Evolutionary conservation across 192 early-diverging fungal species (phyloP).

Genomic region (Mortierella claussenii): DNA sequence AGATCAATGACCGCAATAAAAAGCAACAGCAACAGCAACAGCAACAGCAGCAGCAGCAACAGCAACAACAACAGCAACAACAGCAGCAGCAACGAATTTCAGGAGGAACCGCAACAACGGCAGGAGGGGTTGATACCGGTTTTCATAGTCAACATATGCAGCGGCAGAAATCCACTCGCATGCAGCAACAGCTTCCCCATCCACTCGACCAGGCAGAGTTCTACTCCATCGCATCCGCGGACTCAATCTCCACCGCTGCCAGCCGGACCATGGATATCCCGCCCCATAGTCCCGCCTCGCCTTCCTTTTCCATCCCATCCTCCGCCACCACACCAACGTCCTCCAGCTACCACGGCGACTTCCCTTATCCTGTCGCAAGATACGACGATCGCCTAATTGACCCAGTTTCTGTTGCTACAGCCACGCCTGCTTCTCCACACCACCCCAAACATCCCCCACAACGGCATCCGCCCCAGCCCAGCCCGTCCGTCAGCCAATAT

Average conservation of each 20-base stretch:
- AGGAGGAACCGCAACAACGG: background rate
- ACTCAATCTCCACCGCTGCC: background rate
- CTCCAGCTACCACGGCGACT: slow-evolving; percentile 17
- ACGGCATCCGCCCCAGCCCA: slow-evolving; percentile 6
- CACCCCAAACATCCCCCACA: slow-evolving; percentile 8
- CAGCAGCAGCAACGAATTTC: slow-evolving; percentile 1
- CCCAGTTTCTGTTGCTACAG: background rate
- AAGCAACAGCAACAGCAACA: slow-evolving; percentile 24
- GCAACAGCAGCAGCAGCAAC: slow-evolving; percentile 23
- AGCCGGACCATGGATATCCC: slow-evolving; percentile 5
- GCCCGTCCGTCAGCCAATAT: background rate
- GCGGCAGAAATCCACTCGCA: slow-evolving; percentile 18
- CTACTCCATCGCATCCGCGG: slow-evolving; percentile 2
- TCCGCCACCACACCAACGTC: slow-evolving; percentile 40
- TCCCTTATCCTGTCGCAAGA: slow-evolving; percentile 19
- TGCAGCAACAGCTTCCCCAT: slow-evolving; percentile 2
- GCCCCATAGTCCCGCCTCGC: slow-evolving; percentile 29
- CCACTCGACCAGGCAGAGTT: slow-evolving; percentile 35
- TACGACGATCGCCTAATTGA: slow-evolving; percentile 17
- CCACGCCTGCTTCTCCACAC: slow-evolving; percentile 22
- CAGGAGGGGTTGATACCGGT: background rate
- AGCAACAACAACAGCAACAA: slow-evolving; percentile 24
- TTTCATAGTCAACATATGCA: slow-evolving; percentile 1
- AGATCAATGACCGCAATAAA: slow-evolving; percentile 12
- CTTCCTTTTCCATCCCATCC: slow-evolving; percentile 45